Conservation (phyloP, 441 rosid genomes). For the Brassica hybrid region DNA sequence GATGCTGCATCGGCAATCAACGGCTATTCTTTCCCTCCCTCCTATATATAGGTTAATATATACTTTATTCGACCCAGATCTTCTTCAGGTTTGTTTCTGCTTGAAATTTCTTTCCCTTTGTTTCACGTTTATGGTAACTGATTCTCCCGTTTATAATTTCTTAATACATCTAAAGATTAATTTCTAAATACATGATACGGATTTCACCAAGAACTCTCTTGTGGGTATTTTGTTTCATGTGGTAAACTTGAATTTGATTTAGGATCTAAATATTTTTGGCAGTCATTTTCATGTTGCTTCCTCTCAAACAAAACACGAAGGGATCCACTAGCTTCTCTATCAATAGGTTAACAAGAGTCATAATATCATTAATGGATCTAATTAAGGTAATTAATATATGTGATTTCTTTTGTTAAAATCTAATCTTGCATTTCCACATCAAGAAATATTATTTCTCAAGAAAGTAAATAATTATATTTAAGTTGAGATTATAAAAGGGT, state of each 20-base stretch:
- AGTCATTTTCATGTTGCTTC: conserved; percentile 14
- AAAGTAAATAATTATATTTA: conserved; percentile 5
- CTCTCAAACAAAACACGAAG: not conserved
- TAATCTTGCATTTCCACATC: conserved; percentile 20
- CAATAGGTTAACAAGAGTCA: conserved; percentile 4
- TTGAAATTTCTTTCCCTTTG: not conserved
- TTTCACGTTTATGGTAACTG: conserved; percentile 5
- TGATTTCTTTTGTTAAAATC: conserved; percentile 1
- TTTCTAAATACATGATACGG: not conserved
- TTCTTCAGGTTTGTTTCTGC: conserved; percentile 34
- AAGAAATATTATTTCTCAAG: not conserved
- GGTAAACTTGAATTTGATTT: conserved; percentile 22
- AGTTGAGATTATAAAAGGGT: conserved; percentile 23
- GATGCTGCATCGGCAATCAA: conserved; percentile 46
- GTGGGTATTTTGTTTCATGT: conserved; percentile 21
- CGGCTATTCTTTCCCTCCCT: conserved; percentile 17
- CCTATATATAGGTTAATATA: not conserved
- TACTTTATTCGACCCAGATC: conserved; percentile 19
- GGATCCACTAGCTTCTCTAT: conserved; percentile 26
- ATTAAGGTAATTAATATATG: conserved; percentile 18
- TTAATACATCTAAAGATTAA: not conserved
- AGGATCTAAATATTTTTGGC: conserved; percentile 14
- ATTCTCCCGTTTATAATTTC: not conserved
- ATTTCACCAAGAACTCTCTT: conserved; percentile 13
- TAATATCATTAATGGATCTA: conserved; percentile 15